Conservation (phyloP, 1,284 basidiomycete genomes). For the Pyrrhoderma noxium region DNA sequence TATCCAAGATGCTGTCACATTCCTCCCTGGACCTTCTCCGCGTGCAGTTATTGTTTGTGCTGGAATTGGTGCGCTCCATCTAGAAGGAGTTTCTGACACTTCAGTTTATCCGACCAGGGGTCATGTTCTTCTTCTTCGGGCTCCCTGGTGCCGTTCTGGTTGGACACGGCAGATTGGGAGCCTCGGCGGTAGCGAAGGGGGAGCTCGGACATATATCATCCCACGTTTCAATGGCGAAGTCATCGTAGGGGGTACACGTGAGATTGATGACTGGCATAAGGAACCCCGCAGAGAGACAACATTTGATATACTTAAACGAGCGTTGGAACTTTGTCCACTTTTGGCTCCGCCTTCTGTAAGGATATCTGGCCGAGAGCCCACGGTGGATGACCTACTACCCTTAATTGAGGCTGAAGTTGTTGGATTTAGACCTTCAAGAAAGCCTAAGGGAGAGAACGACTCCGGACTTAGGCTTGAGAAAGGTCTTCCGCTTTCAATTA, state of each 20-base stretch:
- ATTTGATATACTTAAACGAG: conserved; percentile 3
- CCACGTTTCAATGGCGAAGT: conserved; percentile 7
- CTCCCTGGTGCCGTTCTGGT: conserved; percentile 8
- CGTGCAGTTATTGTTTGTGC: conserved; percentile 4
- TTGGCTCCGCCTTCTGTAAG: conserved; percentile 2
- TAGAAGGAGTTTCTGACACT: not conserved
- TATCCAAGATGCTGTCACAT: conserved; percentile 1
- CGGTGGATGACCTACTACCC: not conserved
- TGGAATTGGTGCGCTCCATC: conserved; percentile 2
- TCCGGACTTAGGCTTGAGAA: conserved; percentile 9
- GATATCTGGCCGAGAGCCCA: not conserved
- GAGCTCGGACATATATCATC: conserved; percentile 8
- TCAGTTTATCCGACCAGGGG: conserved; percentile 5
- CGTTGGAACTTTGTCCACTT: conserved; percentile 2
- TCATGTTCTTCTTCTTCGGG: conserved; percentile 10
- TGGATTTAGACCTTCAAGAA: conserved; percentile 8
- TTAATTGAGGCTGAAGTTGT: conserved; percentile 5
- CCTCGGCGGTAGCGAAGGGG: conserved; percentile 4
- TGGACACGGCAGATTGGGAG: conserved; percentile 6
- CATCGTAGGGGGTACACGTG: conserved; percentile 6
- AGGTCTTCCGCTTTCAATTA: not conserved
- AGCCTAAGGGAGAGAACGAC: not conserved
- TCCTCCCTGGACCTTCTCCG: conserved; percentile 1
- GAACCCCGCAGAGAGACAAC: conserved; percentile 3
- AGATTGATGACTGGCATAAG: conserved; percentile 4